phyloP scores from a whole-genome alignment of 495 filamentous ascomycete genomes.

The Penicillium alfredii region DNA sequence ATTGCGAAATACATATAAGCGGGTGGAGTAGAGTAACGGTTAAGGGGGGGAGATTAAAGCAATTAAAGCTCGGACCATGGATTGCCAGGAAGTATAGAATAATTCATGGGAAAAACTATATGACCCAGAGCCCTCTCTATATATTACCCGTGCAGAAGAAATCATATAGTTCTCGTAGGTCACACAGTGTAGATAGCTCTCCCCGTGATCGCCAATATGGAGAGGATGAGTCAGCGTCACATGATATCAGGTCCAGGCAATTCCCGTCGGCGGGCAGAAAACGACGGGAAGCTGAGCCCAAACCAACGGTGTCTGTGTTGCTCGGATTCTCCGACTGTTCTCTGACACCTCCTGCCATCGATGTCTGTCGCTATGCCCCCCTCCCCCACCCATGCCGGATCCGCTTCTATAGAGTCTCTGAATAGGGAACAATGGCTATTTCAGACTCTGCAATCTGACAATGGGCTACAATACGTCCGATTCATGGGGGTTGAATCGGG shows the following conservation, averaged over 20 bases:
- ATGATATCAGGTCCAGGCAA: conserved; percentile 33
- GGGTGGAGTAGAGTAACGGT: too few relatives aligned
- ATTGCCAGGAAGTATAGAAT: too few relatives aligned
- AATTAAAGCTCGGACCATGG: too few relatives aligned
- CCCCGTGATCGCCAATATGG: too few relatives aligned
- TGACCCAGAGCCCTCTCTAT: too few relatives aligned
- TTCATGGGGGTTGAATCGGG: neutral
- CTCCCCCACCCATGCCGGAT: conserved; percentile 2
- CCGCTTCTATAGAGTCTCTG: neutral
- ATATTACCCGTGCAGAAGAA: too few relatives aligned
- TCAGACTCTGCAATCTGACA: too few relatives aligned
- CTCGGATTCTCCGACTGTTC: conserved; percentile 18
- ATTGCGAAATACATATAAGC: too few relatives aligned
- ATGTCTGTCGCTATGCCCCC: conserved; percentile 3
- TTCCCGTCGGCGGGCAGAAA: conserved; percentile 27
- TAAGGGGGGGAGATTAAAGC: too few relatives aligned
- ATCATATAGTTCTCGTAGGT: too few relatives aligned
- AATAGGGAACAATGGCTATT: neutral
- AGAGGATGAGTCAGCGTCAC: conserved; percentile 33
- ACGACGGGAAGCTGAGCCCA: conserved; percentile 32
- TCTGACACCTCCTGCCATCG: conserved; percentile 27
- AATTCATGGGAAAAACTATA: too few relatives aligned
- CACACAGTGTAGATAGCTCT: too few relatives aligned
- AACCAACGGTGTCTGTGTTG: conserved; percentile 20
- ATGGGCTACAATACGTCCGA: neutral